phyloP scores from a whole-genome alignment of 805 yeast species.

The Komagataella phaffii region DNA sequence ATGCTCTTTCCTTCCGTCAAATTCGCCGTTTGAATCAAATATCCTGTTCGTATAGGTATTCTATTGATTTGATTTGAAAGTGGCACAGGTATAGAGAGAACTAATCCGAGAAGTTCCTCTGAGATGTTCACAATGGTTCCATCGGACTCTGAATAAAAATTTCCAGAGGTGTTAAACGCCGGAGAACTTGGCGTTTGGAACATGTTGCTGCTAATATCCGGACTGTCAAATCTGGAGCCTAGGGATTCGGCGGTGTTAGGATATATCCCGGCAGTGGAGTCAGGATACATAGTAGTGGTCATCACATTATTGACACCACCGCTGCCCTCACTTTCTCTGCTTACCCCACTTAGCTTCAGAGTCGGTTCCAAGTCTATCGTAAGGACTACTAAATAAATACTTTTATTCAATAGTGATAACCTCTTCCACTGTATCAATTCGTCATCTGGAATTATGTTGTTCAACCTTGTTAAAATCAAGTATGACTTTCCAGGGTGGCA shows the following conservation, averaged over 20 bases:
- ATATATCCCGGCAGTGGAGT: not conserved
- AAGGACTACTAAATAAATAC: conserved; percentile 52
- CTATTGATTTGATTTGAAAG: conserved; percentile 59
- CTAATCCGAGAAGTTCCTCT: conserved; percentile 39
- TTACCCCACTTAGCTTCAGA: conserved; percentile 14
- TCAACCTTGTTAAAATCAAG: conserved; percentile 54
- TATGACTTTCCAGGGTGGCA: conserved; percentile 40
- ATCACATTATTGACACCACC: not conserved
- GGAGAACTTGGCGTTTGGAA: not conserved
- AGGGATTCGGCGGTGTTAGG: not conserved
- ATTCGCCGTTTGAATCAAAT: conserved; percentile 17
- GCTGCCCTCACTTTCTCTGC: conserved; percentile 2
- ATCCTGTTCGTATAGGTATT: conserved; percentile 60
- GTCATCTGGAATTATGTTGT: conserved; percentile 70
- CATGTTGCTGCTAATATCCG: not conserved
- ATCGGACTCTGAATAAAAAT: not conserved
- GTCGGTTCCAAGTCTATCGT: conserved; percentile 49
- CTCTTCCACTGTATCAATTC: conserved; percentile 72
- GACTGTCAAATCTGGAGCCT: not conserved
- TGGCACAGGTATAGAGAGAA: conserved; percentile 50
- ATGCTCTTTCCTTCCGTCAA: conserved; percentile 10
- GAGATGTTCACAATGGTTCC: conserved; percentile 29
- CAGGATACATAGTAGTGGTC: not conserved
- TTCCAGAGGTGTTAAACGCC: not conserved
- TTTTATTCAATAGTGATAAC: conserved; percentile 40